A percentile compares a stretch with the other conserved stretches of the same genome.
phyloP scores from a whole-genome alignment of 2,329 filamentous ascomycete genomes.

The Epichloe coenophiala region DNA sequence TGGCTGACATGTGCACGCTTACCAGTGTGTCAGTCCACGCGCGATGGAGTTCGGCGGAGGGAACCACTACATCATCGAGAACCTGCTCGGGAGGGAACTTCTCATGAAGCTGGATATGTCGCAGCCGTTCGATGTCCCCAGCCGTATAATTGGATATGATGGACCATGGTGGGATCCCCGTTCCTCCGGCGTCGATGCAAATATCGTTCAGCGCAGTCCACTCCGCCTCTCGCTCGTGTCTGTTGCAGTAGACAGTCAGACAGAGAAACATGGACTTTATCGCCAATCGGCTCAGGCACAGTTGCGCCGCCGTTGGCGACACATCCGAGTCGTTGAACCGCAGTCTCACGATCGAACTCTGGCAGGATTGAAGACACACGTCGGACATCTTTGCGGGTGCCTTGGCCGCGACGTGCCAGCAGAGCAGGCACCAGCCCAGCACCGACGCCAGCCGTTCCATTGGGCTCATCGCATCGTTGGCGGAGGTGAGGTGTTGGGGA shows the following conservation, averaged over 20 bases:
- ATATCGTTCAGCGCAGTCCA: slow-evolving; percentile 20
- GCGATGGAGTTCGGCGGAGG: slow-evolving; percentile 18
- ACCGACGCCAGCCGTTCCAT: slow-evolving; percentile 1
- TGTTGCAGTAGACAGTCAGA: slow-evolving; percentile 20
- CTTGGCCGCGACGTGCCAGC: neutral
- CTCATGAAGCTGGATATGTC: slow-evolving; percentile 17
- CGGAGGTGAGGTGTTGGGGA: neutral
- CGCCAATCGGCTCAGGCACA: slow-evolving; percentile 18
- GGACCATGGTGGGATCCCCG: slow-evolving; percentile 20
- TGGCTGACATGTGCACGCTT: slow-evolving; percentile 1
- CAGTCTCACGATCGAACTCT: slow-evolving; percentile 13
- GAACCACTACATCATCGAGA: slow-evolving; percentile 20
- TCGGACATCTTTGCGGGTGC: neutral
- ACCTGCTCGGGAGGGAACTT: neutral
- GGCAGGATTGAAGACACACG: slow-evolving; percentile 20
- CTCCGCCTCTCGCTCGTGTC: slow-evolving; percentile 11
- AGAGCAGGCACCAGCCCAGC: slow-evolving; percentile 3
- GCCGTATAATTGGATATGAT: slow-evolving; percentile 22
- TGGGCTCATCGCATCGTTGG: slow-evolving; percentile 3
- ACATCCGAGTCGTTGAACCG: slow-evolving; percentile 19
- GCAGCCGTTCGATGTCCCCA: slow-evolving; percentile 18
- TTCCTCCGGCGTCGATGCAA: slow-evolving; percentile 14
- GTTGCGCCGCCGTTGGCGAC: slow-evolving; percentile 7
- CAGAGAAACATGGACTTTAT: slow-evolving; percentile 25
- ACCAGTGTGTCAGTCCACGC: slow-evolving; percentile 26